Base-by-base conservation (phyloP, 345 rosid species). In the Salix brachista region DNA sequence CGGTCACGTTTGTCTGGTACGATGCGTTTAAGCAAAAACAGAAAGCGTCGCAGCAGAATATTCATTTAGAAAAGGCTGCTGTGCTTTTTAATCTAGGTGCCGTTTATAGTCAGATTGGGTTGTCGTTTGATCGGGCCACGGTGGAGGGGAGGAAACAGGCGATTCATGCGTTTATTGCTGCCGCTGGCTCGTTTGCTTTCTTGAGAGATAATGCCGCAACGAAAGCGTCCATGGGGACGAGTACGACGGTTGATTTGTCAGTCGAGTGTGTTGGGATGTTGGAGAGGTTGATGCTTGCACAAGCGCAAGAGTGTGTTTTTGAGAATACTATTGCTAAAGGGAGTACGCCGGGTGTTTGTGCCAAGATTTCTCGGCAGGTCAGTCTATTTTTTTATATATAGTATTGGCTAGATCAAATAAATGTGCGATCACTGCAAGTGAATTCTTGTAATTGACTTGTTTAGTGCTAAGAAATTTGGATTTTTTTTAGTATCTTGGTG, bases 281-380 rank as follows among this genome's bases (percentile, higher is more conserved):
- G 83, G 99, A 96, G 83, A 80, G 97, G 80, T 73, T 96, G 84
- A 96, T 96, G 97, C 80, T 93, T 44, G 99, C 99, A 9, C 97
- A 96, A 78, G 99, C 97, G 42, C 99, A 96, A 79, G 99, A 96
- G 83, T 92, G 97, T 75, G 99, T 96, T 19, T 96, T 96, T 65
- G 99, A 96, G 85, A 96, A 93, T 58, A 86, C 97, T 13, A 96
- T 96, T 70, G 94, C 98, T 56, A 96, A 96, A 84, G 99, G 98
- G 78, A 96, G 95, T 74, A 91, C 97, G 10, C 94, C 99, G 30
- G 99, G 98, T 26, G 99, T 96, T 73, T 96, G 88, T 71, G 89
- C 99, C 18, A 96, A 96, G 85, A 96, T 96, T 77, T 75, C 98
- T 34, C 82, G 98, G 80, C 99, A 96, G 93, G 99, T 93, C 30